Evolutionary conservation across 2,329 filamentous ascomycete genomes (phyloP), one percentile per base, ranked within the genome.

Genomic region (Echinosphaeria canescens): DNA sequence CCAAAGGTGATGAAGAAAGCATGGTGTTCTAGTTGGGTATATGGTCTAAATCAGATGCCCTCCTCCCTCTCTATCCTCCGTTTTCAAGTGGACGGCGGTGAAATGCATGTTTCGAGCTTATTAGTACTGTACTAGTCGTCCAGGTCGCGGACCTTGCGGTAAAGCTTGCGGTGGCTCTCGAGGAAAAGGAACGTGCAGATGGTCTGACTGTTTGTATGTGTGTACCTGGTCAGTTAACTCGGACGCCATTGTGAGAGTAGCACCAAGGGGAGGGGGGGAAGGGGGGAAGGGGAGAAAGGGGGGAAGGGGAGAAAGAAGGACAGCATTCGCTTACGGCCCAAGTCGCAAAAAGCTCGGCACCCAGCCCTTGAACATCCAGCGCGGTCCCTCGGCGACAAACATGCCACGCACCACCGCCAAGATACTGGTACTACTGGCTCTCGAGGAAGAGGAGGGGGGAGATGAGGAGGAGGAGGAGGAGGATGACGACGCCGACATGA

Each of bases 351-450:
- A 74, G 37, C 64, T 69, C n/a, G 81, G 81, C 25, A 84, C 69
- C 79, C 80, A 90, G 32, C 81, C 81, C 47, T 79, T 78, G 51
- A 90, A 90, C 62, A 85, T 73, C 81, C 81, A 91, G 24, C 60
- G 50, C 26, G 78, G 46, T 2, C 81, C 81, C 42, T 90, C 78
- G 12, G 62, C 53, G 29, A 55, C 60, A 35, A 71, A 76, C 17
- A 84, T 70, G 24, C 78, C 68, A 23, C 53, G 50, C 28, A 90
- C 49, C 13, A 82, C 46, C 29, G 53, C 54, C 3, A 63, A 34
- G 16, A 88, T 49, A 15, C 62, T 55, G 34, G 62, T 48, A n/a
- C n/a, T n/a, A n/a, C n/a, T n/a, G n/a, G n/a, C n/a, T n/a, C n/a
- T n/a, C n/a, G n/a, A n/a, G n/a, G n/a, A n/a, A n/a, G n/a, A n/a